These are phyloP conservation scores for Helicostylum pulchrum DNA, from an alignment of 192 early-diverging fungal genomes.

Conservation along the genomic window DNA sequence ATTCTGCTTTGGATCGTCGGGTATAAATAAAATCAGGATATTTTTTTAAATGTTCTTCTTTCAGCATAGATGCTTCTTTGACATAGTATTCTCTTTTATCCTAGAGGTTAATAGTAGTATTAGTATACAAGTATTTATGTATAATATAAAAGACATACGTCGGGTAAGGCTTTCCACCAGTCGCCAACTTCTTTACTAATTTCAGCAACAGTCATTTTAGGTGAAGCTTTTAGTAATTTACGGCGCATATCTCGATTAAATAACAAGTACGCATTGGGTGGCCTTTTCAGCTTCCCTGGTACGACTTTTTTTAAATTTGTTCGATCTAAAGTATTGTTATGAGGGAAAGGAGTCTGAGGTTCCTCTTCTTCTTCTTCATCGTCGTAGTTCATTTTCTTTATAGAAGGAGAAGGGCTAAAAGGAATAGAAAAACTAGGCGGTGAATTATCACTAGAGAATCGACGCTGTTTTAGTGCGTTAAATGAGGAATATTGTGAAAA, in stretches of 20 bases:
- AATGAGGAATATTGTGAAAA: conserved; percentile 27
- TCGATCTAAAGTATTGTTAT: too few species aligned
- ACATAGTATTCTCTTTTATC: conserved; percentile 43
- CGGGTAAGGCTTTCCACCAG: conserved; percentile 46
- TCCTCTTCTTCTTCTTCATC: conserved; percentile 6
- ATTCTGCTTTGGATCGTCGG: conserved; percentile 56
- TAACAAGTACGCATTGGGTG: conserved; percentile 59
- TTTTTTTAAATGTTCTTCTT: conserved; percentile 45
- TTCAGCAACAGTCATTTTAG: conserved; percentile 56
- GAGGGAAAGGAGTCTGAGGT: background rate
- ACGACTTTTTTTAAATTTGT: background rate
- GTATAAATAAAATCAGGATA: conserved; percentile 58
- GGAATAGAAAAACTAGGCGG: background rate
- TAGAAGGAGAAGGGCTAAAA: background rate
- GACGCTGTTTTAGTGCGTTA: conserved; percentile 18
- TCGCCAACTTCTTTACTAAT: conserved; percentile 56
- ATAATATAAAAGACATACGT: conserved; percentile 29
- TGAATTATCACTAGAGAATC: background rate
- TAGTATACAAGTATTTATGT: conserved; percentile 2
- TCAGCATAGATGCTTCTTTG: conserved; percentile 43
- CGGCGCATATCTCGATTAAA: conserved; percentile 60
- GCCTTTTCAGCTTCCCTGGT: conserved; percentile 47
- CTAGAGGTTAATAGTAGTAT: conserved; percentile 14
- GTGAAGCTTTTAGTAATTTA: conserved; percentile 49
- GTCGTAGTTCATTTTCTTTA: conserved; percentile 1